Conservation (phyloP, 2,329 filamentous ascomycete species). For the Aspergillus sergii region DNA sequence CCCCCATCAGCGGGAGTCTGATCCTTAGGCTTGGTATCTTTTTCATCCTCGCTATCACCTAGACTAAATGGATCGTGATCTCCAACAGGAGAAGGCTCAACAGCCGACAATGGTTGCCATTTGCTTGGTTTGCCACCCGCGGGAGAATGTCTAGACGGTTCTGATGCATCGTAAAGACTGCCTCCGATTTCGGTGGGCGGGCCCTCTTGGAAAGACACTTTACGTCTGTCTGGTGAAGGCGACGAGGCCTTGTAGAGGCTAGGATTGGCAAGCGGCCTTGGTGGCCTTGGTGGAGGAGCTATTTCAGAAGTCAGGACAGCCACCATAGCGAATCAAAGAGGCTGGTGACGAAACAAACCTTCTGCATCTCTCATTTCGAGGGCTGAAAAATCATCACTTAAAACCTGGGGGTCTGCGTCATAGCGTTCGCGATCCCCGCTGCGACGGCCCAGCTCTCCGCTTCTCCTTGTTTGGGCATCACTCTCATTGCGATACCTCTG, state of each 20-base stretch:
- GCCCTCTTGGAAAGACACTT: conserved; percentile 62
- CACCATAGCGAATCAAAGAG: neutral
- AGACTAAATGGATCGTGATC: conserved; percentile 97
- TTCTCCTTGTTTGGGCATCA: conserved; percentile 57
- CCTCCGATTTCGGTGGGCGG: conserved; percentile 77
- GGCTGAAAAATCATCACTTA: conserved; percentile 82
- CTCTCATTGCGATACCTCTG: conserved; percentile 36
- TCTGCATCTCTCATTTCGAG: conserved; percentile 66
- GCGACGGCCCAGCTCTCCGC: conserved; percentile 65
- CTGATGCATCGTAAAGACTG: conserved; percentile 67
- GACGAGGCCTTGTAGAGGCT: conserved; percentile 76
- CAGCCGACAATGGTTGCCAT: conserved; percentile 89
- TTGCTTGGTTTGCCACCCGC: conserved; percentile 76
- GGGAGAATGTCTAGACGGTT: conserved; percentile 56
- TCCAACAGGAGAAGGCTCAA: conserved; percentile 80
- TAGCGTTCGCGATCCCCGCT: conserved; percentile 91
- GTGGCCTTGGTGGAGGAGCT: conserved; percentile 58
- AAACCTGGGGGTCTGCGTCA: conserved; percentile 87
- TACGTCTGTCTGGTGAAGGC: conserved; percentile 54
- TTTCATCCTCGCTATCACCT: conserved; percentile 93
- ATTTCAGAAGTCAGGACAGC: conserved; percentile 7
- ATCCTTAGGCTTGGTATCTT: conserved; percentile 71
- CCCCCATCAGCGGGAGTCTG: conserved; percentile 53
- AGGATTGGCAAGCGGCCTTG: conserved; percentile 72
- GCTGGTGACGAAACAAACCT: conserved; percentile 38